A percentile compares a stretch with the other conserved stretches of the same genome.
phyloP scores from a whole-genome alignment of 139 green algal species.

The Coccomyxa sp. region DNA sequence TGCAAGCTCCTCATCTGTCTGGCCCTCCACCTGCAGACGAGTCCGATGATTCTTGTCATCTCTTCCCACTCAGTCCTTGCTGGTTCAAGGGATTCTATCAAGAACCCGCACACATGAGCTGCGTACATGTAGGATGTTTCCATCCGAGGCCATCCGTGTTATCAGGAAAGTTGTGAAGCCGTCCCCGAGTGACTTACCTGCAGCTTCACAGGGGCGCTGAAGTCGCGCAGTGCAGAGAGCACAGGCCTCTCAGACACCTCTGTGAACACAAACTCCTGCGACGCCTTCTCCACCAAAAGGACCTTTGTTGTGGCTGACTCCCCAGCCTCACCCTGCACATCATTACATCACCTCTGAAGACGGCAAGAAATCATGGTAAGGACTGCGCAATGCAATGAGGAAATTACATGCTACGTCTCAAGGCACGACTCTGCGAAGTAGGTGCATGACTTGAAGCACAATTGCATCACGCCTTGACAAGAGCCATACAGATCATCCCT shows the following conservation, averaged over 20 bases:
- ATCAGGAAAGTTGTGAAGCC: too few relatives aligned
- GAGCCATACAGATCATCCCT: too few relatives aligned
- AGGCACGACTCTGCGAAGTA: too few relatives aligned
- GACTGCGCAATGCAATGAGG: too few relatives aligned
- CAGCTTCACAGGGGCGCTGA: slow-evolving; percentile 90
- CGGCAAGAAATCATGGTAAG: too few relatives aligned
- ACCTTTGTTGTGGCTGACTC: slow-evolving; percentile 27
- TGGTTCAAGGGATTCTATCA: background rate
- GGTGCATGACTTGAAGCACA: too few relatives aligned
- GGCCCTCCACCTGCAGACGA: slow-evolving; percentile 47
- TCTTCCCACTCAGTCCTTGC: background rate
- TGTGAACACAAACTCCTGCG: slow-evolving; percentile 60
- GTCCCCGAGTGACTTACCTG: slow-evolving; percentile 20
- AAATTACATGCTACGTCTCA: too few relatives aligned
- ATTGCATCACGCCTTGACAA: too few relatives aligned
- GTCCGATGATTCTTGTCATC: background rate
- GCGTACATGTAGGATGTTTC: too few relatives aligned
- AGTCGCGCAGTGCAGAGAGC: slow-evolving; percentile 87
- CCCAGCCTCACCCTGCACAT: background rate
- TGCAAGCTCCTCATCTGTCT: slow-evolving; percentile 81
- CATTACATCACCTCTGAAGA: too few relatives aligned
- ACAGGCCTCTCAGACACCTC: slow-evolving; percentile 58
- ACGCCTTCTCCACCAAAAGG: slow-evolving; percentile 49
- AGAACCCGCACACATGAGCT: too few relatives aligned
- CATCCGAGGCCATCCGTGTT: too few relatives aligned